Conservation (phyloP, 805 yeast species). For the Tetrapisispora fleetii region DNA sequence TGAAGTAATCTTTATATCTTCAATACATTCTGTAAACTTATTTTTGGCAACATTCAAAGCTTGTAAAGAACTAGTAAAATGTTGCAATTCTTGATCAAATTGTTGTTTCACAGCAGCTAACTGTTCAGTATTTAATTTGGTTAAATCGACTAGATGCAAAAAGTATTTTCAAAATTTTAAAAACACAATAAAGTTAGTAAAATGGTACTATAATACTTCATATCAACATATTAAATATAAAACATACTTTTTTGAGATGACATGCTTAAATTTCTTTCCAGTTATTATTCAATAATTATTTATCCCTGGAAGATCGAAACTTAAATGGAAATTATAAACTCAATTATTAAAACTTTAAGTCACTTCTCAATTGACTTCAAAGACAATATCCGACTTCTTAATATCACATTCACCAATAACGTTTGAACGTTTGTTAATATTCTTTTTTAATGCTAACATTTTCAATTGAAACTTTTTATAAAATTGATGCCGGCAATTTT, state of each 20-base stretch:
- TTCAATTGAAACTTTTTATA: too few relatives aligned
- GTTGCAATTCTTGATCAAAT: constrained; percentile 77
- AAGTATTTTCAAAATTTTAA: not conserved
- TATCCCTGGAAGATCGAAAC: not conserved
- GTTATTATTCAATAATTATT: not conserved
- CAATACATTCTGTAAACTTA: constrained; percentile 73
- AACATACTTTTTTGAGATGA: constrained; percentile 25
- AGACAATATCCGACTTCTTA: too few relatives aligned
- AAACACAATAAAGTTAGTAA: constrained; percentile 3
- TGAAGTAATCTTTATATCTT: constrained; percentile 51
- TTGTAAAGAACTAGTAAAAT: constrained; percentile 70
- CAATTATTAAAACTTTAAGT: too few relatives aligned
- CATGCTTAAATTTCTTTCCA: constrained; percentile 7
- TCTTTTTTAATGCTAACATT: too few relatives aligned
- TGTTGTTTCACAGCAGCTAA: constrained; percentile 72
- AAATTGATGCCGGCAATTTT: too few relatives aligned
- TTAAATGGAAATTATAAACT: too few relatives aligned
- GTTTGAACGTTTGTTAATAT: too few relatives aligned
- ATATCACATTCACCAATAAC: too few relatives aligned
- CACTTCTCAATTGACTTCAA: too few relatives aligned
- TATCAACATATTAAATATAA: not conserved
- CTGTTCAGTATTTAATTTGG: constrained; percentile 72
- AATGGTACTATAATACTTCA: not conserved
- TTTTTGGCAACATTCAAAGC: constrained; percentile 76
- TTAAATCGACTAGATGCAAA: constrained; percentile 44